Evolutionary conservation across 805 yeast genomes (phyloP), one percentile per base, ranked within the genome.

Genomic region (Ogataea ganodermae): DNA sequence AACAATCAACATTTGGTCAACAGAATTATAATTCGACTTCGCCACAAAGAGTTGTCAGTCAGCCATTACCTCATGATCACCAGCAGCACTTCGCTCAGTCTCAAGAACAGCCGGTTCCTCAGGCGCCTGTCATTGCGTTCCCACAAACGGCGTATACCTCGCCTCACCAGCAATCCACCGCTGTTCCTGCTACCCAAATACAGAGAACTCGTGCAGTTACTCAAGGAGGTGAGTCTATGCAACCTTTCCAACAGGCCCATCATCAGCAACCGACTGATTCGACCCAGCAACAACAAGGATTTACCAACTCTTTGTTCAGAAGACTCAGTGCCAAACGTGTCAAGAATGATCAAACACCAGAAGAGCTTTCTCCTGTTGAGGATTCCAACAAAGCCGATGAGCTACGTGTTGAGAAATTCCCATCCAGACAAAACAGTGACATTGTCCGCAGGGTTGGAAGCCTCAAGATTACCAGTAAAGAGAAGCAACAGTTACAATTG

Each of bases 401-500:
- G 22, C 30, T 51, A 33, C 53, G 44, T 14, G 50, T 52, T 12
- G 60, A 52, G 9, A 53, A 48, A 30, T 46, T 46, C 35, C 45
- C 45, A 13, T 35, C 44, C 8, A 49, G 46, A 39, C 42, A 51
- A 20, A 57, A 53, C 35, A 38, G 32, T 23, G 64, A 61, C 45
- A 49, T 62, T 37, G 76, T 79, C 39, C 82, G 83, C 57, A 76
- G 84, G 57, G 83, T 82, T 53, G 83, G 80, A 8, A 76, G 82
- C 59, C 72, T 79, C 77, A 79, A 76, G 58, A 75, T 79, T n/a
- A 79, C 84, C 1, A 75, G 80, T 12, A 78, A 74, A 57, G 84
- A 79, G 53, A 77, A 72, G 51, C 72, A 67, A 41, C 71, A 65
- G 42, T 30, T 57, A 27, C 61, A 56, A n/a, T 48, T 60, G 37